phyloP scores from a whole-genome alignment of 2,329 filamentous ascomycete genomes.

The Juglanconis sp. region DNA sequence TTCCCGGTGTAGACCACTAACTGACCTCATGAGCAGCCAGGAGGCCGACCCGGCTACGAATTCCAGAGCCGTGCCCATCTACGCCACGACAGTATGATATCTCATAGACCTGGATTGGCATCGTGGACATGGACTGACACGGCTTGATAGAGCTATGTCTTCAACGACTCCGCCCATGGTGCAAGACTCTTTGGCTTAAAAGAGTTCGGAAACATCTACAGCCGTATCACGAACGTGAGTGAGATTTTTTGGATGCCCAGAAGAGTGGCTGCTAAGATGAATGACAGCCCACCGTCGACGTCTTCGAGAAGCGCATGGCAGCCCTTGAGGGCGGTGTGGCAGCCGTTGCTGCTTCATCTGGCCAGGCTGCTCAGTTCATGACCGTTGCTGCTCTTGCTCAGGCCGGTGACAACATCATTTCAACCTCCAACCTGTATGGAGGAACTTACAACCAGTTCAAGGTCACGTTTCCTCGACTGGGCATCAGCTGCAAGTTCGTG shows the following conservation, averaged over 20 bases:
- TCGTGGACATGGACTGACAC: constrained; percentile 15
- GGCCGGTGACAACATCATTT: constrained; percentile 87
- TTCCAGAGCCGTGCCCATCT: constrained; percentile 89
- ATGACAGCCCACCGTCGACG: constrained; percentile 81
- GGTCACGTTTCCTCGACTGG: constrained; percentile 81
- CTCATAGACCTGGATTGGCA: not conserved
- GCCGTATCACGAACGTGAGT: constrained; percentile 86
- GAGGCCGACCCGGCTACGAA: constrained; percentile 78
- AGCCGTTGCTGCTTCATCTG: constrained; percentile 79
- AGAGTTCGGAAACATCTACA: constrained; percentile 97
- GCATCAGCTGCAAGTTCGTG: constrained; percentile 85
- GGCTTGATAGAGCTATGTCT: constrained; percentile 68
- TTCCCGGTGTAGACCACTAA: not conserved
- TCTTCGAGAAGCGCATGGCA: constrained; percentile 95
- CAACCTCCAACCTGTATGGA: constrained; percentile 87
- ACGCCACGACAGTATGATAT: constrained; percentile 71
- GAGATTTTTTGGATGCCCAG: not conserved
- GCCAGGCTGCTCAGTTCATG: constrained; percentile 91
- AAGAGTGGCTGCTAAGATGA: not conserved
- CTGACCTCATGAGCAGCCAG: constrained; percentile 52
- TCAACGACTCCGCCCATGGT: constrained; percentile 95
- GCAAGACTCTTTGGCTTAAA: constrained; percentile 95
- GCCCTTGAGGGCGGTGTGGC: constrained; percentile 89
- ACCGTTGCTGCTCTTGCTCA: constrained; percentile 79
- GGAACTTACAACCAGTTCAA: constrained; percentile 98